A percentile compares a stretch with the other conserved stretches of the same genome.
Conservation (phyloP, 345 rosid genomes). For the Cochlearia excelsa region DNA sequence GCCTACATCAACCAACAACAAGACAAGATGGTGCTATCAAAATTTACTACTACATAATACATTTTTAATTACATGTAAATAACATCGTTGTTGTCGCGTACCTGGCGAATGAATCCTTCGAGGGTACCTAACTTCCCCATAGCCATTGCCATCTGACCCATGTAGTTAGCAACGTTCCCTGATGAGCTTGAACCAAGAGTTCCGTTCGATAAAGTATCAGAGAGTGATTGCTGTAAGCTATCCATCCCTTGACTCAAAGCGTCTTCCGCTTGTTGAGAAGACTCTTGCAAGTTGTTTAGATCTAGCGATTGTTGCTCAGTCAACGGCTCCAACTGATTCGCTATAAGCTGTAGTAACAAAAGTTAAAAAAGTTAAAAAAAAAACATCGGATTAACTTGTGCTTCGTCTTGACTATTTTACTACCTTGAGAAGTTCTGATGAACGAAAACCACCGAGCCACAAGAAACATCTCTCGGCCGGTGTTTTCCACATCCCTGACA, state of each 20-base stretch:
- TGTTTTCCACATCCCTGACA: constrained; percentile 98
- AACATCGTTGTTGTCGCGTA: constrained; percentile 18
- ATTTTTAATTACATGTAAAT: neutral
- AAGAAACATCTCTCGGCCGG: constrained; percentile 94
- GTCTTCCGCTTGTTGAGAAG: constrained; percentile 90
- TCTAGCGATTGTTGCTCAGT: constrained; percentile 75
- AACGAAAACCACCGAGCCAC: constrained; percentile 96
- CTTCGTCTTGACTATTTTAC: neutral
- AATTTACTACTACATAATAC: neutral
- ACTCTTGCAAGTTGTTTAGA: constrained; percentile 68
- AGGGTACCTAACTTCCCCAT: constrained; percentile 95
- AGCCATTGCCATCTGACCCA: constrained; percentile 99
- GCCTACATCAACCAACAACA: constrained; percentile 48
- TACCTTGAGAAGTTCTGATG: constrained; percentile 92
- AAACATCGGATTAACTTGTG: neutral
- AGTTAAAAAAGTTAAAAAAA: neutral
- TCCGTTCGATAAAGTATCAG: constrained; percentile 79
- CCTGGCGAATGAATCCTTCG: constrained; percentile 84
- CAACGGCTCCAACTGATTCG: constrained; percentile 74
- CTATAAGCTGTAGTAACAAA: constrained; percentile 52
- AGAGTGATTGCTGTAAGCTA: constrained; percentile 79
- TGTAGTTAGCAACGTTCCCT: constrained; percentile 80
- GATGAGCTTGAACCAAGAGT: constrained; percentile 67
- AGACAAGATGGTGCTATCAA: constrained; percentile 1
- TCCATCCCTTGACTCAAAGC: constrained; percentile 95